Evolutionary conservation across 108 stramenopile genomes (phyloP).

Genomic region (Skeletonema costatum): DNA sequence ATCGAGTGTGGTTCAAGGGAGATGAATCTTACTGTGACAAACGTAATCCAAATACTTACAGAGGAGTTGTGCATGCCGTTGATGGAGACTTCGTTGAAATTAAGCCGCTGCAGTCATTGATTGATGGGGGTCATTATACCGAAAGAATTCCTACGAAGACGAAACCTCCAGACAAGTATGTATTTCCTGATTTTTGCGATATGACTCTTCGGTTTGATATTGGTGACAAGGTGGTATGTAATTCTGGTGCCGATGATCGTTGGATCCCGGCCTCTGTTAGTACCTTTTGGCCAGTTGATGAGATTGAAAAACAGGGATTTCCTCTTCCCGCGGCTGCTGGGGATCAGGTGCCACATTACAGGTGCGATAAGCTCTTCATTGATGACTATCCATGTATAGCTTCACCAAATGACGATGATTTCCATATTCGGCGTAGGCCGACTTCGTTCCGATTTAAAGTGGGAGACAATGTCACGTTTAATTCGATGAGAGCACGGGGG

Average conservation of each 20-base stretch:
- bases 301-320: background rate
- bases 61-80: slow-evolving; percentile 8
- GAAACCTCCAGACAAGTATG: background rate
- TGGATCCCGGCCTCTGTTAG: background rate
- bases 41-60: slow-evolving; percentile 2
- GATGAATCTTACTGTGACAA: background rate
- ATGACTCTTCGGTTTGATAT: slow-evolving; percentile 14
- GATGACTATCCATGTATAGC: background rate
- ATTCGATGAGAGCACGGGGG: background rate
- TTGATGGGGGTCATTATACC: slow-evolving; percentile 1
- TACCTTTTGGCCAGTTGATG: background rate
- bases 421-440: background rate
- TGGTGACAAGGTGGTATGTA: slow-evolving; percentile 7
- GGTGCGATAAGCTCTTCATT: background rate
- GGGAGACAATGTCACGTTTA: background rate
- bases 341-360: background rate
- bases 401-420: background rate
- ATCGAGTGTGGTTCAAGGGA: slow-evolving; percentile 11
- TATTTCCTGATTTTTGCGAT: slow-evolving; percentile 18
- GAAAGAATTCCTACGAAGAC: background rate
- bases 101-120: slow-evolving; percentile 4
- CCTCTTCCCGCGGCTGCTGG: background rate
- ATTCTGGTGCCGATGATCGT: background rate
- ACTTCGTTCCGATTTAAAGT: background rate
- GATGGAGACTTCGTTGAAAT: background rate